Evolutionary conservation across 2,329 filamentous ascomycete genomes (phyloP).

Genomic region (Botrytis hyacinthi): DNA sequence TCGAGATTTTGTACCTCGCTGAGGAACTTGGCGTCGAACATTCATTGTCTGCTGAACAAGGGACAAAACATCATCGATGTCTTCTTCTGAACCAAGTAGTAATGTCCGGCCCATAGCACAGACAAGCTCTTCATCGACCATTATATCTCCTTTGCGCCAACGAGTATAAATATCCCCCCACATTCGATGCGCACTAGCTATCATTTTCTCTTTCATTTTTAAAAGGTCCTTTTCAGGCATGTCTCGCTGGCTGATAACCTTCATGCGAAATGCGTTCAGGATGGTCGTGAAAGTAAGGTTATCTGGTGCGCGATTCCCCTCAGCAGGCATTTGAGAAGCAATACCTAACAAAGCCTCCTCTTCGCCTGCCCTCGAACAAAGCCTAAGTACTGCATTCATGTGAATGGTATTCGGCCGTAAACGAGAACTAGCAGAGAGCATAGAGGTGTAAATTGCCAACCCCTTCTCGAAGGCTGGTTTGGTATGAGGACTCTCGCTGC

Average conservation of each 20-base stretch:
- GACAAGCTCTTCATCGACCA: constrained; percentile 76
- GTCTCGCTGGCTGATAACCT: constrained; percentile 38
- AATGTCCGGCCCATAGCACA: constrained; percentile 78
- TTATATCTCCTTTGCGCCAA: constrained; percentile 69
- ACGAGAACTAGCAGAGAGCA: constrained; percentile 60
- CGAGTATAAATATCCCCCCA: constrained; percentile 79
- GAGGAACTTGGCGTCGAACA: constrained; percentile 53
- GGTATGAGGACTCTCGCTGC: constrained; percentile 58
- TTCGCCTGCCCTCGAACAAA: constrained; percentile 72
- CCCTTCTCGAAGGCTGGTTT: constrained; percentile 65
- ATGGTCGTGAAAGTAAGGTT: constrained; percentile 77
- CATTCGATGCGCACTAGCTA: constrained; percentile 67
- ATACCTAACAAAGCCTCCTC: constrained; percentile 80
- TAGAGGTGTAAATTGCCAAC: constrained; percentile 72
- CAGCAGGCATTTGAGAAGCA: constrained; percentile 66
- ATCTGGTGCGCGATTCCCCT: constrained; percentile 63
- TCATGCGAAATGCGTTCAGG: constrained; percentile 67
- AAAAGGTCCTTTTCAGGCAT: constrained; percentile 35
- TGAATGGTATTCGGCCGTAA: constrained; percentile 77
- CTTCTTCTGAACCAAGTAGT: constrained; percentile 59
- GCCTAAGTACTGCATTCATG: constrained; percentile 81
- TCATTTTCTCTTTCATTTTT: constrained; percentile 44
- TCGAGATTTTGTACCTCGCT: constrained; percentile 5
- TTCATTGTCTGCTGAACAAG: constrained; percentile 81
- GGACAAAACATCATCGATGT: constrained; percentile 70